These are phyloP conservation scores for Boletus reticuloceps DNA, from an alignment of 768 basidiomycete species.

Conservation along the genomic window DNA sequence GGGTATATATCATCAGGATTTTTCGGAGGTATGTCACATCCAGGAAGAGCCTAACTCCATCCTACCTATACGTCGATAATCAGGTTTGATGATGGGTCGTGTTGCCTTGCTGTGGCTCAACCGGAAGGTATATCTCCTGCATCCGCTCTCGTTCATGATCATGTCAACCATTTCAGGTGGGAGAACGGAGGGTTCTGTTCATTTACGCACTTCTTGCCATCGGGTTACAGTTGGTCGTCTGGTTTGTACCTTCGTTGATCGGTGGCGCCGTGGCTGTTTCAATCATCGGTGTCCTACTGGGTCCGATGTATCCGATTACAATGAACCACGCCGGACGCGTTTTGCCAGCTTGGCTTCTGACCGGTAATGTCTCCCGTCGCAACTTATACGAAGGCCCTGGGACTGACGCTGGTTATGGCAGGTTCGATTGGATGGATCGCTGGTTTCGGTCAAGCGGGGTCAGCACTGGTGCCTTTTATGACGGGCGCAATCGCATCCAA, in stretches of 20 bases:
- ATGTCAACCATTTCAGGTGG: conserved; percentile 35
- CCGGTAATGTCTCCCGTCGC: conserved; percentile 27
- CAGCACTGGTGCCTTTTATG: conserved; percentile 69
- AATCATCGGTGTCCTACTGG: conserved; percentile 53
- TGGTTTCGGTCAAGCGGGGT: conserved; percentile 68
- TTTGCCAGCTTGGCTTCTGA: conserved; percentile 68
- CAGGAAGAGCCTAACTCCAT: background rate
- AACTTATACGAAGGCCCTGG: background rate
- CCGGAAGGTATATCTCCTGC: conserved; percentile 35
- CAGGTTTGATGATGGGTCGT: conserved; percentile 59
- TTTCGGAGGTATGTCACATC: conserved; percentile 44
- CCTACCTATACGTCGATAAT: background rate
- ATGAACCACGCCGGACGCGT: conserved; percentile 70
- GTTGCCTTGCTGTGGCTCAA: conserved; percentile 56
- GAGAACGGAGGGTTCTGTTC: conserved; percentile 52
- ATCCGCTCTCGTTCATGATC: background rate
- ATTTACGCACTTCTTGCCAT: conserved; percentile 52
- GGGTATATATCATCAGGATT: conserved; percentile 55
- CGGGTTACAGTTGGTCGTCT: conserved; percentile 54
- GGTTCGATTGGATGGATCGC: conserved; percentile 69
- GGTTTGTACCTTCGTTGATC: conserved; percentile 54
- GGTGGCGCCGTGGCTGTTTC: conserved; percentile 55
- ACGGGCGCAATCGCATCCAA: conserved; percentile 65
- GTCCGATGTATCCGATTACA: conserved; percentile 52
- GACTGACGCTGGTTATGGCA: conserved; percentile 8